Base-by-base conservation (phyloP, 495 filamentous ascomycete species). In the Articulospora tetracladia region DNA sequence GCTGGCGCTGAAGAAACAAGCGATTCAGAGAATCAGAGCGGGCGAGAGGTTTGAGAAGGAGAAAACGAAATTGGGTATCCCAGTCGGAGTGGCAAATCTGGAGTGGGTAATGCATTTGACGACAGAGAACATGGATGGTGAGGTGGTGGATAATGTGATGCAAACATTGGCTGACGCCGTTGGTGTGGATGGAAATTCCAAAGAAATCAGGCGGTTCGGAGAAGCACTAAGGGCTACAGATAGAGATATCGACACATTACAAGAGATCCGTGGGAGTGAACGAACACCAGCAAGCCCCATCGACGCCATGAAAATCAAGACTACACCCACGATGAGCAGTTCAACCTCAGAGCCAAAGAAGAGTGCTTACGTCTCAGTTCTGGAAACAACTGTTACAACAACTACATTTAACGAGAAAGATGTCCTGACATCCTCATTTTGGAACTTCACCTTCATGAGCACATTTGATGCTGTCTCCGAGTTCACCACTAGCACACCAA, bases 391-490 rank as follows among this genome's bases (percentile, higher is more conserved):
- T 22, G 20, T 13, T 1, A 24, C 13, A 24, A 1, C 22, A 3
- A 20, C 17, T 7, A 22, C 4, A 23, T 20, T 2, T 10, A 39
- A 17, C 30, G 53, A 46, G 12, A 56, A 56, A 15, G n/a, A 32
- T 1, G n/a, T 13, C 1, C 47, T 24, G 3, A 13, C 47, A 13
- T 3, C 13, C 1, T 24, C 22, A 24, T 52, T 59, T 25, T 59
- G 56, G 46, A 34, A 59, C 28, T 59, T 59, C 28, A 59, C 44
- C 3, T 59, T 59, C 46, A 59, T 59, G 56, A 59, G 25, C 15
- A 59, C 56, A 23, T 59, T 59, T 26, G 48, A 59, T 22, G 56
- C 56, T 1, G 56, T 59, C 23, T 59, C 56, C 3, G 56, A 59
- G n/a, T 59, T 59, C 26, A 59, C 56, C 22, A 59, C 44, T 2